phyloP scores from a whole-genome alignment of 2,329 filamentous ascomycete genomes.

The Tolypocladium ovalisporum region DNA sequence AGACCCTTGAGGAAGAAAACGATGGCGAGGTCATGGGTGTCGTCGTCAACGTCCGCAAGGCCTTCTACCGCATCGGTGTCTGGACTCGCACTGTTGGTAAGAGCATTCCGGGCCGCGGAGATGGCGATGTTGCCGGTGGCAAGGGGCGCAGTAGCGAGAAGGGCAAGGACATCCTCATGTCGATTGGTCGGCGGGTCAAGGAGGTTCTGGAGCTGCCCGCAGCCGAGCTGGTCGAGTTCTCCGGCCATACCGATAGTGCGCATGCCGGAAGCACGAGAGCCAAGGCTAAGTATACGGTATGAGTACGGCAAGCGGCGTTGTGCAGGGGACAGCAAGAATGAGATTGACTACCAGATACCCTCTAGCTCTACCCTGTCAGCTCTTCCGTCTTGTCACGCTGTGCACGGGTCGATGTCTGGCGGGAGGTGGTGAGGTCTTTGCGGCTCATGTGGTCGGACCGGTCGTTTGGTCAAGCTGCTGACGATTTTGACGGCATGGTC shows the following conservation, averaged over 20 bases:
- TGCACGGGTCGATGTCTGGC: background rate
- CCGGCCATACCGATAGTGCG: slow-evolving; percentile 88
- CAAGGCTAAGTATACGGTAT: slow-evolving; percentile 87
- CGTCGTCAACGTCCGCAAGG: slow-evolving; percentile 96
- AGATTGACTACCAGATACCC: slow-evolving; percentile 15
- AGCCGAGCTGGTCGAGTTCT: slow-evolving; percentile 80
- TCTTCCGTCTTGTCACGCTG: background rate
- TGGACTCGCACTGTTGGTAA: slow-evolving; percentile 95
- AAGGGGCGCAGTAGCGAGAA: slow-evolving; percentile 73
- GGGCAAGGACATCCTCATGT: slow-evolving; percentile 72
- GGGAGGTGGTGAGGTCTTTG: background rate
- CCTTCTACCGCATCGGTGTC: slow-evolving; percentile 92
- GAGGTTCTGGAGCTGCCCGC: slow-evolving; percentile 71
- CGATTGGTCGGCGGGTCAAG: slow-evolving; percentile 88
- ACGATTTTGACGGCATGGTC: background rate
- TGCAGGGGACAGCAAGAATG: slow-evolving; percentile 6
- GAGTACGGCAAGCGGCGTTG: slow-evolving; percentile 19
- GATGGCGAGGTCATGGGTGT: slow-evolving; percentile 99
- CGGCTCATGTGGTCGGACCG: background rate
- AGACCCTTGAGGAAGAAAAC: slow-evolving; percentile 89
- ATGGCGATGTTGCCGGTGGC: slow-evolving; percentile 60
- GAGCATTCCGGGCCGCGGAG: slow-evolving; percentile 64
- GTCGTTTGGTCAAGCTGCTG: slow-evolving; percentile 5
- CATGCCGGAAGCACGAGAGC: slow-evolving; percentile 89
- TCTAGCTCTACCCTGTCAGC: background rate